These are phyloP conservation scores for Salix purpurea DNA, from an alignment of 345 rosid genomes.

Conservation along the genomic window DNA sequence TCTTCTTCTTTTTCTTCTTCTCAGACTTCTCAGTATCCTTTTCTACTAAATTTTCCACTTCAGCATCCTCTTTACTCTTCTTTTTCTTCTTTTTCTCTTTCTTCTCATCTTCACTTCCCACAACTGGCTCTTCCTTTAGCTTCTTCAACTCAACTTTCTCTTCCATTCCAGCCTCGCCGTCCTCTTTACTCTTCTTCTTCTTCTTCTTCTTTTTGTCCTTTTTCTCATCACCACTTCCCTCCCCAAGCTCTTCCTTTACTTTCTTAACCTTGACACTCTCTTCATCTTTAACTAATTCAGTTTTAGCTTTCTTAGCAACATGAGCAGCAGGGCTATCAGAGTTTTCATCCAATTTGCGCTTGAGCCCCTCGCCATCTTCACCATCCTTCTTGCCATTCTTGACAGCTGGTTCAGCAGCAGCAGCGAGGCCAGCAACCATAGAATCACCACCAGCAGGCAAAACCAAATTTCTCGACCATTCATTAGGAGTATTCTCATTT, in stretches of 20 bases:
- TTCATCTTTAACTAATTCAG: constrained; percentile 30
- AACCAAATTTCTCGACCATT: constrained; percentile 72
- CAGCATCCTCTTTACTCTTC: constrained; percentile 43
- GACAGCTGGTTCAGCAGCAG: constrained; percentile 10
- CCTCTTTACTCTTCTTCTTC: constrained; percentile 44
- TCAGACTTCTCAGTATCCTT: constrained; percentile 38
- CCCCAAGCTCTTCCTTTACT: neutral
- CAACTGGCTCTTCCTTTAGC: constrained; percentile 14
- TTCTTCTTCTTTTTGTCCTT: constrained; percentile 47
- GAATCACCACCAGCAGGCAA: constrained; percentile 76
- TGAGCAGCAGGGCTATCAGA: constrained; percentile 33
- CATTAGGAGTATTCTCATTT: constrained; percentile 66
- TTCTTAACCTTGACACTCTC: constrained; percentile 19
- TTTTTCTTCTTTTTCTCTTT: constrained; percentile 48
- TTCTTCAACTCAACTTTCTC: neutral
- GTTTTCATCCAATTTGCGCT: constrained; percentile 52
- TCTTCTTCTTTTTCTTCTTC: constrained; percentile 81
- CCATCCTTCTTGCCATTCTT: constrained; percentile 17
- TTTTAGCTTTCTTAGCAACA: constrained; percentile 52
- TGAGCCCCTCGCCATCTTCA: constrained; percentile 38
- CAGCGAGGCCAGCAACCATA: constrained; percentile 52
- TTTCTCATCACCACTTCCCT: constrained; percentile 11
- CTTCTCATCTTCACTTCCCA: constrained; percentile 44
- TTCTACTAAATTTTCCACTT: constrained; percentile 22
- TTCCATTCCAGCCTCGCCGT: constrained; percentile 25